A percentile compares a stretch with the other conserved stretches of the same genome.
phyloP scores from a whole-genome alignment of 1,284 basidiomycete species.

The Mycena citricolor region DNA sequence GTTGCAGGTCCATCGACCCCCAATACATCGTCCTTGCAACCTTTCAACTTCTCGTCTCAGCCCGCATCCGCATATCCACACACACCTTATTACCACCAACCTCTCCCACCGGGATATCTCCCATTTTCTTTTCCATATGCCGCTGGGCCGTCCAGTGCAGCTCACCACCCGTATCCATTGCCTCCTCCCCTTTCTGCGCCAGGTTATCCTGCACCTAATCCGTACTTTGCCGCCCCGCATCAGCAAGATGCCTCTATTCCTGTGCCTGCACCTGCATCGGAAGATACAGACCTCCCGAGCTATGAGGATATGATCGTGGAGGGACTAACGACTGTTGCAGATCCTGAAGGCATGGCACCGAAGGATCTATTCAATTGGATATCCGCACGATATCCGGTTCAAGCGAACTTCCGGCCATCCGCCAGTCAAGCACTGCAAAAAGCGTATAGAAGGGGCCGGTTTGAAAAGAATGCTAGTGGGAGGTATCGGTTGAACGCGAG shows the following conservation, averaged over 20 bases:
- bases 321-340: slow-evolving; percentile 59
- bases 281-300: slow-evolving; percentile 61
- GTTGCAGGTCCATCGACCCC: slow-evolving; percentile 25
- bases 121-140: too few relatives aligned
- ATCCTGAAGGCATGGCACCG: slow-evolving; percentile 73
- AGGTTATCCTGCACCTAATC: slow-evolving; percentile 26
- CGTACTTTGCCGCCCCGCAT: slow-evolving; percentile 25
- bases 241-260: slow-evolving; percentile 30
- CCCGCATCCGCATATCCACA: slow-evolving; percentile 61
- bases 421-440: slow-evolving; percentile 84
- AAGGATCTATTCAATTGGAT: slow-evolving; percentile 80
- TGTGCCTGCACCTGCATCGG: slow-evolving; percentile 29
- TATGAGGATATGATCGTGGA: slow-evolving; percentile 88
- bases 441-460: slow-evolving; percentile 71
- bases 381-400: slow-evolving; percentile 74
- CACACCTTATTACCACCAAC: slow-evolving; percentile 58
- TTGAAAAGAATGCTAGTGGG: slow-evolving; percentile 68
- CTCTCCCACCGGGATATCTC: too few relatives aligned
- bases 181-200: too few relatives aligned
- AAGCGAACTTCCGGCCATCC: slow-evolving; percentile 81
- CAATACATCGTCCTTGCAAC: slow-evolving; percentile 36
- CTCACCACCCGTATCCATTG: too few relatives aligned
- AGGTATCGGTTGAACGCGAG: slow-evolving; percentile 69
- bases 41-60: slow-evolving; percentile 44
- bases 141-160: too few relatives aligned